Conservation (phyloP, 1,284 basidiomycete species). For the Fomitiporia mediterranea region DNA sequence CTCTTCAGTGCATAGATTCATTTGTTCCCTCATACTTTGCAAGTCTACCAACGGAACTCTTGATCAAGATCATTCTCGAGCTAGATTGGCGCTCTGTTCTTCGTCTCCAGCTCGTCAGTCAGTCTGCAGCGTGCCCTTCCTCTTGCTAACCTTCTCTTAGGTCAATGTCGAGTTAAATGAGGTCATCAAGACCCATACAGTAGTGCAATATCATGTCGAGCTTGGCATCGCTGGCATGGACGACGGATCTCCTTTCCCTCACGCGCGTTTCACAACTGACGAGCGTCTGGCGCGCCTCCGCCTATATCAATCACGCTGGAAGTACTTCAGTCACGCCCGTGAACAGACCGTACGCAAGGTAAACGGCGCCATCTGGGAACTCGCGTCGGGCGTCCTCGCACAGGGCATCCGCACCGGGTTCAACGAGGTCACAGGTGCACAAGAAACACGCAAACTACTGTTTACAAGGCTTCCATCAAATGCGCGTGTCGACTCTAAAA, state of each 20-base stretch:
- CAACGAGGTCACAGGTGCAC: conserved; percentile 33
- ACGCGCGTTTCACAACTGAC: conserved; percentile 24
- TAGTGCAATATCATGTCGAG: conserved; percentile 49
- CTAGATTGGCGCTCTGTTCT: conserved; percentile 34
- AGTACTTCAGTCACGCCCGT: conserved; percentile 36
- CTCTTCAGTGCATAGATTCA: not conserved
- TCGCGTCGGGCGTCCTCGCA: conserved; percentile 56
- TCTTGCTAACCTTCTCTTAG: conserved; percentile 30
- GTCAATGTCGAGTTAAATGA: conserved; percentile 39
- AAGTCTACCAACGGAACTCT: conserved; percentile 31
- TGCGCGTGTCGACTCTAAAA: conserved; percentile 23
- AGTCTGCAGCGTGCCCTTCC: not conserved
- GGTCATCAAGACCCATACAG: conserved; percentile 34
- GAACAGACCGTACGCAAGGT: conserved; percentile 37
- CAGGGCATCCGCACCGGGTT: conserved; percentile 32
- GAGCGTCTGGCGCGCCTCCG: conserved; percentile 41
- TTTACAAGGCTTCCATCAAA: conserved; percentile 20
- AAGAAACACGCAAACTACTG: conserved; percentile 13
- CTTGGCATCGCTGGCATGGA: conserved; percentile 46
- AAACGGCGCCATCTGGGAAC: conserved; percentile 41
- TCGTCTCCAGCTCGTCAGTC: conserved; percentile 37
- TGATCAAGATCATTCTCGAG: conserved; percentile 26
- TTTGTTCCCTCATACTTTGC: not conserved
- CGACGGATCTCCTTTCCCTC: conserved; percentile 34
- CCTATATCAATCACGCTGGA: conserved; percentile 46